phyloP scores from a whole-genome alignment of 371 early-diverging fungal genomes.

The Lichtheimia hyalospora region DNA sequence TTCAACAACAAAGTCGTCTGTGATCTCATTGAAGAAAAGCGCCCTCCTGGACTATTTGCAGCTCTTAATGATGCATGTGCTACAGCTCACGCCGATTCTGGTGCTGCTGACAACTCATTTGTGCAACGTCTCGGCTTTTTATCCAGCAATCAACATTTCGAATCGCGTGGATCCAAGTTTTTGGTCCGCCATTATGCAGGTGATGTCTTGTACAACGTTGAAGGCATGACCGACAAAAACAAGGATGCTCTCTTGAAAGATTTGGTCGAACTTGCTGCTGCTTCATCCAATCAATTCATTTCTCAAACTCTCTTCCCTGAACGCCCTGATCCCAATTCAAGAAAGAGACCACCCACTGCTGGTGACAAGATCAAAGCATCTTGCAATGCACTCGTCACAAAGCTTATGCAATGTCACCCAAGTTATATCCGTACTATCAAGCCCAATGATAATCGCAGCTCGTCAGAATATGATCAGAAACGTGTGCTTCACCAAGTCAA shows the following conservation, averaged over 20 bases:
- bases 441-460: slow-evolving; percentile 92
- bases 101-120: slow-evolving; percentile 89
- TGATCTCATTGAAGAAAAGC: slow-evolving; percentile 95
- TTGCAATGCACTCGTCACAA: slow-evolving; percentile 79
- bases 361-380: slow-evolving; percentile 83
- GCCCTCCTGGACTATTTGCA: slow-evolving; percentile 91
- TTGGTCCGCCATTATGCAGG: slow-evolving; percentile 97
- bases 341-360: slow-evolving; percentile 86
- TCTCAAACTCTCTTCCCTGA: slow-evolving; percentile 82
- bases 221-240: slow-evolving; percentile 98
- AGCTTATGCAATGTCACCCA: slow-evolving; percentile 95
- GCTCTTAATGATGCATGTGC: slow-evolving; percentile 95
- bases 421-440: slow-evolving; percentile 99
- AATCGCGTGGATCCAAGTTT: slow-evolving; percentile 76
- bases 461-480: slow-evolving; percentile 87
- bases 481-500: slow-evolving; percentile 96
- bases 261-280: slow-evolving; percentile 78
- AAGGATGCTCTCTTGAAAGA: slow-evolving; percentile 96
- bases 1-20: slow-evolving; percentile 98
- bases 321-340: slow-evolving; percentile 80
- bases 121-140: slow-evolving; percentile 74
- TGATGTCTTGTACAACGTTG: slow-evolving; percentile 88
- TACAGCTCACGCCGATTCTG: slow-evolving; percentile 86
- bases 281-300: slow-evolving; percentile 67
- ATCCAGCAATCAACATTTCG: slow-evolving; percentile 78